Evolutionary conservation across 495 filamentous ascomycete species (phyloP).

Genomic region (Talaromyces nanjingensis): DNA sequence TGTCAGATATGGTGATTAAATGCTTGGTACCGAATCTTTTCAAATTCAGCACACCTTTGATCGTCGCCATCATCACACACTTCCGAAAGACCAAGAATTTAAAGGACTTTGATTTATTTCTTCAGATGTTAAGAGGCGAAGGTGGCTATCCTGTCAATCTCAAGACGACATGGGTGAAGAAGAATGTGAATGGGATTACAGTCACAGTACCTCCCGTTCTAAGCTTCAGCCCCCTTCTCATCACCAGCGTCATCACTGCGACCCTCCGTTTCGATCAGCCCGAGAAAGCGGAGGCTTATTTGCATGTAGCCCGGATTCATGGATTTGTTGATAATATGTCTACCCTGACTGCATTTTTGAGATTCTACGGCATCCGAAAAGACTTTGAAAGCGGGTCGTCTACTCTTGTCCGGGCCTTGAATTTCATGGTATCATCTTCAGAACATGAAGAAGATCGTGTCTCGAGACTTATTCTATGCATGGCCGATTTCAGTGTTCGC

Average conservation of each 20-base stretch:
- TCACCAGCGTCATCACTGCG: constrained; percentile 27
- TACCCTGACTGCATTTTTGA: constrained; percentile 31
- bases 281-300: constrained; percentile 37
- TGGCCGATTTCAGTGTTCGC: constrained; percentile 34
- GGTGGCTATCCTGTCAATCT: constrained; percentile 31
- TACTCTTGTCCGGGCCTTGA: constrained; percentile 27
- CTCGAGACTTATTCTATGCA: constrained; percentile 29
- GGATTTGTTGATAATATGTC: constrained; percentile 36
- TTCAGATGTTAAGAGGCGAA: constrained; percentile 33
- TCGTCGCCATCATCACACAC: constrained; percentile 29
- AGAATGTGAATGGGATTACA: constrained; percentile 29
- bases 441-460: constrained; percentile 17
- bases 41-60: constrained; percentile 27
- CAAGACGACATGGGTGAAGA: constrained; percentile 18
- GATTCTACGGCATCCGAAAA: constrained; percentile 31
- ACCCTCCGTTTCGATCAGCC: constrained; percentile 38
- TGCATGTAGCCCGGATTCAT: constrained; percentile 26
- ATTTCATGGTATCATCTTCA: constrained; percentile 30
- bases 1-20: constrained; percentile 31
- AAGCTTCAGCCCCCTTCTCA: constrained; percentile 29
- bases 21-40: constrained; percentile 35
- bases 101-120: constrained; percentile 34
- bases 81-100: constrained; percentile 39
- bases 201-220: constrained; percentile 30
- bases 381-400: constrained; percentile 32